phyloP scores from a whole-genome alignment of 306 rosid genomes.

The Rosa rugosa region DNA sequence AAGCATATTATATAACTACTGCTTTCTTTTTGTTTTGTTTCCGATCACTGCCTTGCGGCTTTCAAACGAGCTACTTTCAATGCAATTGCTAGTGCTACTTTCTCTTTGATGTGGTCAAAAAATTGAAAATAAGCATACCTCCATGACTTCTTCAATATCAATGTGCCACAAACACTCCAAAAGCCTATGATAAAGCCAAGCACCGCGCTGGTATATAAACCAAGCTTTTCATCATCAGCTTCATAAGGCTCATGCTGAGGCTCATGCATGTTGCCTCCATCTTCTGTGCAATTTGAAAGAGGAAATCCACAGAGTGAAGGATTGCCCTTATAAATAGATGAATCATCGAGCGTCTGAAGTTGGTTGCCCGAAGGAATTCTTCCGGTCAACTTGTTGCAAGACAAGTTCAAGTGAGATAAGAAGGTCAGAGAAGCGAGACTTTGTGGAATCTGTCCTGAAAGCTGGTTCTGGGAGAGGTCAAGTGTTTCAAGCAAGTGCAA shows the following conservation, averaged over 20 bases:
- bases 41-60: neutral
- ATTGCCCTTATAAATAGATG: slow-evolving; percentile 4
- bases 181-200: neutral
- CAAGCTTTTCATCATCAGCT: neutral
- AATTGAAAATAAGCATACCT: slow-evolving; percentile 16
- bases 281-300: neutral
- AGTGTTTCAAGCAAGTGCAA: neutral
- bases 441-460: neutral
- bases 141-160: neutral
- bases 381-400: neutral
- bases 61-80: neutral
- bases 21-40: neutral
- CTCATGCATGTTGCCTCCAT: neutral
- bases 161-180: neutral
- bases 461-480: neutral
- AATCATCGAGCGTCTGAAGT: neutral
- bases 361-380: neutral
- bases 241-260: no score
- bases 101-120: neutral
- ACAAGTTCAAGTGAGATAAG: neutral
- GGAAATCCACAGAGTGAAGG: neutral
- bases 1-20: neutral
- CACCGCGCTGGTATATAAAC: neutral
- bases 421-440: neutral
- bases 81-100: neutral